phyloP scores from a whole-genome alignment of 805 yeast species.

The Nakazawaea ambrosiae region DNA sequence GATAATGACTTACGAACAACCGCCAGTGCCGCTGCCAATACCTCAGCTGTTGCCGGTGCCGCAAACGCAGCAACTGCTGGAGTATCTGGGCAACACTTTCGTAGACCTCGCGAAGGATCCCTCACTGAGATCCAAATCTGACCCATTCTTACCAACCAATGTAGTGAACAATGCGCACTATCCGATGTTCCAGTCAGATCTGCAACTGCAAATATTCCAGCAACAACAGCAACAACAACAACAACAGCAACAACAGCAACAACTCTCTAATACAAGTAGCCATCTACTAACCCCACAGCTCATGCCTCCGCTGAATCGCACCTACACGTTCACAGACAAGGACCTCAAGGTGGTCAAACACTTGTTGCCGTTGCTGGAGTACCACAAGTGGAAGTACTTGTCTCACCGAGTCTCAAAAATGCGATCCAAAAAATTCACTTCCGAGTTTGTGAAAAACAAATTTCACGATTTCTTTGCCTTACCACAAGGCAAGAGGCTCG shows the following conservation, averaged over 20 bases:
- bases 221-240: background rate
- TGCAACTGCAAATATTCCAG: too few relatives aligned
- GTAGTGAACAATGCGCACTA: too few relatives aligned
- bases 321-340: slow-evolving; percentile 6
- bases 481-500: too few relatives aligned
- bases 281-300: background rate
- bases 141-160: too few relatives aligned
- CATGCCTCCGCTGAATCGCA: background rate
- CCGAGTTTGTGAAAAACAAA: slow-evolving; percentile 5
- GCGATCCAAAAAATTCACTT: slow-evolving; percentile 5
- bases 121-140: too few relatives aligned
- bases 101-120: too few relatives aligned
- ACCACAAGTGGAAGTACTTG: slow-evolving; percentile 8
- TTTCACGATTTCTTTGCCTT: slow-evolving; percentile 8
- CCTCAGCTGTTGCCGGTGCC: too few relatives aligned
- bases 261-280: background rate
- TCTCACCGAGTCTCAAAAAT: slow-evolving; percentile 4
- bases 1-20: too few relatives aligned
- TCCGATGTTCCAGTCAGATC: too few relatives aligned
- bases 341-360: slow-evolving; percentile 4
- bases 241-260: background rate
- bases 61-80: too few relatives aligned
- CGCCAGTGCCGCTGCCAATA: too few relatives aligned
- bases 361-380: slow-evolving; percentile 3
- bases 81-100: too few relatives aligned